These are phyloP conservation scores for Sclerotinia spermophila DNA, from an alignment of 2,329 filamentous ascomycete genomes.

Conservation along the genomic window DNA sequence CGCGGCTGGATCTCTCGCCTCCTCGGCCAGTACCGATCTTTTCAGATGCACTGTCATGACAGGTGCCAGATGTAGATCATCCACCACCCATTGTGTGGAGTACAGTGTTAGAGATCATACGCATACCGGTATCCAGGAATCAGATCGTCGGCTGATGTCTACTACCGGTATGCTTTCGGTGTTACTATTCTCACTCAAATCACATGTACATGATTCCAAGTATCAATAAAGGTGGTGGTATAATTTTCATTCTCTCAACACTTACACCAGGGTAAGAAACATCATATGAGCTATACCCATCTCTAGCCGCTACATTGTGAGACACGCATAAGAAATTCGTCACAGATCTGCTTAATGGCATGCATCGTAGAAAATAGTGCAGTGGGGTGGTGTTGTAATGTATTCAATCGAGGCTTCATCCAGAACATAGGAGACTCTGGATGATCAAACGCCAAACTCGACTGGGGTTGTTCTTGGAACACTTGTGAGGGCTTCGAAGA, in stretches of 20 bases:
- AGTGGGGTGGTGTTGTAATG: neutral
- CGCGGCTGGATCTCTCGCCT: slow-evolving; percentile 1
- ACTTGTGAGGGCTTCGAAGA: slow-evolving; percentile 33
- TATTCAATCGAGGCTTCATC: slow-evolving; percentile 7
- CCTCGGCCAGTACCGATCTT: neutral
- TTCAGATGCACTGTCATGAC: neutral
- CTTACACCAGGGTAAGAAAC: too few species aligned
- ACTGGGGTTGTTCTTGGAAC: slow-evolving; percentile 29
- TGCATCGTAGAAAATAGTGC: too few species aligned
- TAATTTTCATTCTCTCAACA: neutral
- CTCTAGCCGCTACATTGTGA: neutral
- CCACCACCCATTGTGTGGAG: neutral
- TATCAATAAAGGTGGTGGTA: neutral
- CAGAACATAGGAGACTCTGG: slow-evolving; percentile 9
- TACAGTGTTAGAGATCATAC: neutral
- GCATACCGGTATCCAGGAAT: neutral
- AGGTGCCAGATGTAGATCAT: slow-evolving; percentile 10
- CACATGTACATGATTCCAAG: neutral
- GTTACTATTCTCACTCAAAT: neutral
- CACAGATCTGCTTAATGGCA: neutral
- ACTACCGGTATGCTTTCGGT: neutral
- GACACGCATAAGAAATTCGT: neutral
- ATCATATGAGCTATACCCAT: too few species aligned
- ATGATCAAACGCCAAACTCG: slow-evolving; percentile 8
- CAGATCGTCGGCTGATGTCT: neutral